Evolutionary conservation across 2,329 filamentous ascomycete species (phyloP), one percentile per base, ranked within the genome.

Genomic region (Pseudonectria foliicola): DNA sequence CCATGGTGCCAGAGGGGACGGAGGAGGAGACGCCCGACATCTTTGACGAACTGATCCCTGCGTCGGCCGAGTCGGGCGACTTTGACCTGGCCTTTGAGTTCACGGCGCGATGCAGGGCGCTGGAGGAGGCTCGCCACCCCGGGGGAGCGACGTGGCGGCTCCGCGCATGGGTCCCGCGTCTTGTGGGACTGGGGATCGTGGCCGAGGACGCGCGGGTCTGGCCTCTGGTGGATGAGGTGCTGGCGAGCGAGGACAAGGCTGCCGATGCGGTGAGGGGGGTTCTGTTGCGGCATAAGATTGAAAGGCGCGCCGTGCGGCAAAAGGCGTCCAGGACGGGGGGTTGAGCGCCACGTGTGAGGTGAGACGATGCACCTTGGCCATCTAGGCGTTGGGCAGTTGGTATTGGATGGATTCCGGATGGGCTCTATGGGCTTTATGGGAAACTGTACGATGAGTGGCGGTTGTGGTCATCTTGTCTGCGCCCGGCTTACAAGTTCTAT

Each of bases 21-120:
- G 38, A 45, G 24, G 25, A 43, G 13, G 29, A 25, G 4, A 38
- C 46, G 6, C 40, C 36, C 10, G 25, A 38, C 6, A 43, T 47
- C 5, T 56, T 52, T 40, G 39, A 38, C 13, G 32, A 40, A n/a
- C 49, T 62, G 18, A 54, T 61, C 21, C 26, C 45, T 6, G 49
- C 47, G 2, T 62, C 57, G 29, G 46, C 52, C 3, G 36, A 55
- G 18, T 37, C 35, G 4, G 49, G 45, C 3, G 56, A 61, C 30
- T 41, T 59, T 29, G 55, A 60, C 29, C 30, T 63, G 11, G 61
- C 59, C 2, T 56, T 62, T 25, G 52, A 51, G n/a, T 55, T 59
- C 29, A 50, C 54, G 11, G 31, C 30, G 6, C 41, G 43, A 31
- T 43, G 38, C n/a, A 37, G 48, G 27, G 29, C 29, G 13, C 12